Evolutionary conservation across 2,329 filamentous ascomycete genomes (phyloP), one percentile per base, ranked within the genome.

Genomic region (Monilinia fructicola): DNA sequence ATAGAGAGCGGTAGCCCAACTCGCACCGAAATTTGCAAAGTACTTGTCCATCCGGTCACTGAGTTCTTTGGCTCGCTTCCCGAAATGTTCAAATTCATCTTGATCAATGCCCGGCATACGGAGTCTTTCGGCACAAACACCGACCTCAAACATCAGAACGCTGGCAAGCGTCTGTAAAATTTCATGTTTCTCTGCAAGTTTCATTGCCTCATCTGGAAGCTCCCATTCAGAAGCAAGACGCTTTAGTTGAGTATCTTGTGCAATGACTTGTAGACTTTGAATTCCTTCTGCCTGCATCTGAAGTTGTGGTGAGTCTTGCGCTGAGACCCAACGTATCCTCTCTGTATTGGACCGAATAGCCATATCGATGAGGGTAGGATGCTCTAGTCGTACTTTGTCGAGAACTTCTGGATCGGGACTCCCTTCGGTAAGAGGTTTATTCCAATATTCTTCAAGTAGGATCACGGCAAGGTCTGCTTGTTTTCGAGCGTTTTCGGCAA

Each of bases 1-100:
- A 77, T 96, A 98, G 69, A 92, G 90, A 0, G 92, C 90, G 72
- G 88, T 88, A 4, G 83, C 82, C 82, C 83, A 85, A 23, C 73
- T 70, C 58, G 79, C 78, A 10, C 82, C 83, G 69, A 83, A 85
- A 66, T 77, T 80, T 28, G 78, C 75, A 69, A 84, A 85, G 68
- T 83, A 84, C 16, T 74, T 74, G 18, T 79, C 63, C 28, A 74
- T 68, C 74, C 54, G 76, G 72, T 73, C 78, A 60, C 68, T 69
- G 26, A 73, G 66, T 46, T 42, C 54, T 31, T 60, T 31, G 21
- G 31, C 44, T 58, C 70, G 69, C 26, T 42, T 40, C 12, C 40
- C 58, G n/a, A 59, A 67, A 23, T 50, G 12, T 40, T 53, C 62
- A 21, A 38, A 40, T 35, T 72, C 67, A n/a, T 69, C 67, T 35